Evolutionary conservation across 2,329 filamentous ascomycete species (phyloP), one percentile per base, ranked within the genome.

Genomic region (Stachybotrys chlorohalonatus): DNA sequence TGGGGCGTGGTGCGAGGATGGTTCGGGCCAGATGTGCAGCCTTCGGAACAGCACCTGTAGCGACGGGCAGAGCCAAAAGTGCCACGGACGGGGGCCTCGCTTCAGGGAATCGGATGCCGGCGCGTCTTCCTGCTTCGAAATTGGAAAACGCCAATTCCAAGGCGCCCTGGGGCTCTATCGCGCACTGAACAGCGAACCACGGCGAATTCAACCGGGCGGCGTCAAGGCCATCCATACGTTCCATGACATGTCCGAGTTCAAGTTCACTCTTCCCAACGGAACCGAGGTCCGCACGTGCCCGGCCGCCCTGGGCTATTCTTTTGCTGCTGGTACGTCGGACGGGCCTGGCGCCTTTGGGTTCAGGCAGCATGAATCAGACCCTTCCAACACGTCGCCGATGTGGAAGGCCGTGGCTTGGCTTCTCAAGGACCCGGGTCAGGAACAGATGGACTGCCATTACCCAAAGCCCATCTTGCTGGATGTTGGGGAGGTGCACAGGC

Each of bases 281-380:
- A 85, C 83, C 1, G 72, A 75, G 51, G 87, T 86, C 17, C 78
- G 75, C 46, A 95, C 91, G 0, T 96, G 92, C 63, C 86, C 90
- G 15, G 91, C 90, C 1, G 90, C 90, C 1, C 74, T 96, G 54
- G 92, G 92, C 3, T 93, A 93, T 66, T 90, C 88, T 1, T 96
- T 96, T 65, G 91, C 91, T 1, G 92, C 88, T 4, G 92, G 92
- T 17, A 96, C 92, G 0, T 89, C 89, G 0, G 92, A 96, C 63
- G 89, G 92, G 0, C 91, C 92, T 0, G 92, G 92, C 2, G 83
- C 83, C 0, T 94, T 95, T 63, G 92, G 96, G 72, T 95, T 96
- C 66, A 91, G 88, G 15, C 92, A 96, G 68, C 89, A 85, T 59
- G 83, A 89, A 63, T 85, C 86, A 0, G 85, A 86, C 31, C 73